Percentiles rank a stretch among this genome's conserved stretches.
Evolutionary conservation across 306 rosid genomes (phyloP).

Genomic region (Casuarina equisetifolia): DNA sequence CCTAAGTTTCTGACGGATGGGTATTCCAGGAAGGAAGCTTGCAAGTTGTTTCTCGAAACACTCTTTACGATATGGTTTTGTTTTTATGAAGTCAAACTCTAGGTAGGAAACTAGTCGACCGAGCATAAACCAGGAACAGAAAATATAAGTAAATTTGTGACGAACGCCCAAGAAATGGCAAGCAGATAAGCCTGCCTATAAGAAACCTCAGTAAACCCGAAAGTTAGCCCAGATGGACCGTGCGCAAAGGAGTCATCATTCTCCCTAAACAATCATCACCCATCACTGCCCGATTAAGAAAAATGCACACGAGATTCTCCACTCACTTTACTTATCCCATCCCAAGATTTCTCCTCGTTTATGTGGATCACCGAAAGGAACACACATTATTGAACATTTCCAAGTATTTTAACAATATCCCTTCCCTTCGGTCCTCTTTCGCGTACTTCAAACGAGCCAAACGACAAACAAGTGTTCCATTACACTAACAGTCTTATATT

Average conservation of each 20-base stretch:
- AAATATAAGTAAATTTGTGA: too few species aligned
- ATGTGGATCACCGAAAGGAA: slow-evolving; percentile 1
- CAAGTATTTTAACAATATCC: slow-evolving; percentile 1
- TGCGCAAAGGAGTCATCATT: not conserved
- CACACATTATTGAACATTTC: not conserved
- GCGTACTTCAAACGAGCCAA: not conserved
- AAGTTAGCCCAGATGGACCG: too few species aligned
- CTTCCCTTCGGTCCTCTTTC: not conserved
- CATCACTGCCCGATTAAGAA: not conserved
- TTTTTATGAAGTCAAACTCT: too few species aligned
- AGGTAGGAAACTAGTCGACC: too few species aligned
- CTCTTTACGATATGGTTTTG: too few species aligned
- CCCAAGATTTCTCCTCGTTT: not conserved
- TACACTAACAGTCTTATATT: not conserved
- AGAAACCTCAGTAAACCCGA: too few species aligned
- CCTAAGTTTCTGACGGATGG: not conserved
- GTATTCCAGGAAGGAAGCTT: not conserved
- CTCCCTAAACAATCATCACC: not conserved
- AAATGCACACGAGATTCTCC: not conserved
- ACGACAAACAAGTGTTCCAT: not conserved
- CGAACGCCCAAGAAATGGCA: too few species aligned
- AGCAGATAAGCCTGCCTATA: too few species aligned
- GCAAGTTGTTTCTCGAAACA: too few species aligned
- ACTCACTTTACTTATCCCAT: not conserved
- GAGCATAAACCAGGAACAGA: too few species aligned